phyloP scores from a whole-genome alignment of 2,329 filamentous ascomycete species.

The Stachybotrys chlorohalonatus region DNA sequence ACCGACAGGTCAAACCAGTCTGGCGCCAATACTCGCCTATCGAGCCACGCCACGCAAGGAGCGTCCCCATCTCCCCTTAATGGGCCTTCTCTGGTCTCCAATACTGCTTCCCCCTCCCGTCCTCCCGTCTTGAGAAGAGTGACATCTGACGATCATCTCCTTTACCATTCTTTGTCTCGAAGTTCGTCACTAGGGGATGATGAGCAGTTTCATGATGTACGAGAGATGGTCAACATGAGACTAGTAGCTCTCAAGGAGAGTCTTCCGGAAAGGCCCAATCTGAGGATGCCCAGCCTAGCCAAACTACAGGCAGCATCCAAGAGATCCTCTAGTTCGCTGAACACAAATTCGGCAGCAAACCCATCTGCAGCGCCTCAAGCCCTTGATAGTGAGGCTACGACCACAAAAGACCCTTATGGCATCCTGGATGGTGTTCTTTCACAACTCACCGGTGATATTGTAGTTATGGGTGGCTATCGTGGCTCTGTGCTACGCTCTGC shows the following conservation, averaged over 20 bases:
- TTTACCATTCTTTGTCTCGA: constrained; percentile 66
- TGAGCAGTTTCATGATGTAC: constrained; percentile 67
- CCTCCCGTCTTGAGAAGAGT: constrained; percentile 20
- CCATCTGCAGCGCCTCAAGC: constrained; percentile 14
- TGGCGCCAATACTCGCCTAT: neutral
- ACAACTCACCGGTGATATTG: constrained; percentile 70
- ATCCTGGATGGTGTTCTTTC: constrained; percentile 50
- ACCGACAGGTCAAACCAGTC: constrained; percentile 12
- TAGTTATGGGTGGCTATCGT: constrained; percentile 83
- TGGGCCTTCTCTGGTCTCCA: neutral
- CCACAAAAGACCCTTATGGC: constrained; percentile 12
- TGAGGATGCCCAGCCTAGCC: constrained; percentile 59
- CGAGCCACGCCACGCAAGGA: too few relatives aligned
- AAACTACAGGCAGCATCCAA: constrained; percentile 31
- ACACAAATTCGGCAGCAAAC: constrained; percentile 18
- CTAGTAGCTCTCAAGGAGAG: constrained; percentile 87
- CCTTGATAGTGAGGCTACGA: constrained; percentile 6
- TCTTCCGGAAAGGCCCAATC: constrained; percentile 68
- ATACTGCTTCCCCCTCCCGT: constrained; percentile 6
- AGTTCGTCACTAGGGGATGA: constrained; percentile 82
- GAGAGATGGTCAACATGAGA: constrained; percentile 78
- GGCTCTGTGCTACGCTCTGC: constrained; percentile 84
- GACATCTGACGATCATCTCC: constrained; percentile 60
- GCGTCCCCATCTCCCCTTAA: too few relatives aligned
- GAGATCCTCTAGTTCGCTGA: constrained; percentile 22